Evolutionary conservation across 2,329 filamentous ascomycete genomes (phyloP), one percentile per base, ranked within the genome.

Genomic region (Lecanosticta acicola): DNA sequence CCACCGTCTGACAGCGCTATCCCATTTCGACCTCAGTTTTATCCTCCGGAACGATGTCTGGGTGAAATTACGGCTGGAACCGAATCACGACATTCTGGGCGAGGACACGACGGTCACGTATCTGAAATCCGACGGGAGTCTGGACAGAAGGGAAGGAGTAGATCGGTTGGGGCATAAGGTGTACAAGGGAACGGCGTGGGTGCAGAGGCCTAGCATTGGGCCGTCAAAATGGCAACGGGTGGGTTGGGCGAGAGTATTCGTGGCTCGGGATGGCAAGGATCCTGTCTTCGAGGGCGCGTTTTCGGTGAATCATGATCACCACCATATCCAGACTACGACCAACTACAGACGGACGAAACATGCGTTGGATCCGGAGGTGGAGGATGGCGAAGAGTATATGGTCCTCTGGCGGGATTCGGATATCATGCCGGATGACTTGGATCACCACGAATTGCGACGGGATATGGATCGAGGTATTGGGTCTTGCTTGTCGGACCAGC

Each of bases 241-340:
- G 13, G 93, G 93, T 36, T 96, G 87, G 87, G 87, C 91, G 35
- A 78, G 93, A 47, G 81, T 97, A 51, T 80, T 83, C 39, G 73
- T 98, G 9, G 77, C 80, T 57, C 74, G 76, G 52, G 93, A 98
- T 68, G 93, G 93, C 2, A 67, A 73, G 34, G 64, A 78, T 13
- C 93, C 93, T 17, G 67, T 95, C 21, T 98, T 98, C 57, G 87
- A 96, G 66, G 93, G 93, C 43, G 84, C 85, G 2, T 96, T 97
- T 65, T 82, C 84, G 26, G 70, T 97, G 32, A 72, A 85, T 60
- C 81, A 85, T 45, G 81, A 95, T 62, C 81, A 90, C 57, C 89
- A 98, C 67, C 88, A 97, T 65, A 75, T 98, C 41, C 85, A 94
- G 61, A 80, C 87, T 20, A 79, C 78, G 51, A 77, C 77, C 20